A percentile compares a stretch with the other conserved stretches of the same genome.
Conservation (phyloP, 2,329 filamentous ascomycete genomes). For the Rutstroemia sp. region DNA sequence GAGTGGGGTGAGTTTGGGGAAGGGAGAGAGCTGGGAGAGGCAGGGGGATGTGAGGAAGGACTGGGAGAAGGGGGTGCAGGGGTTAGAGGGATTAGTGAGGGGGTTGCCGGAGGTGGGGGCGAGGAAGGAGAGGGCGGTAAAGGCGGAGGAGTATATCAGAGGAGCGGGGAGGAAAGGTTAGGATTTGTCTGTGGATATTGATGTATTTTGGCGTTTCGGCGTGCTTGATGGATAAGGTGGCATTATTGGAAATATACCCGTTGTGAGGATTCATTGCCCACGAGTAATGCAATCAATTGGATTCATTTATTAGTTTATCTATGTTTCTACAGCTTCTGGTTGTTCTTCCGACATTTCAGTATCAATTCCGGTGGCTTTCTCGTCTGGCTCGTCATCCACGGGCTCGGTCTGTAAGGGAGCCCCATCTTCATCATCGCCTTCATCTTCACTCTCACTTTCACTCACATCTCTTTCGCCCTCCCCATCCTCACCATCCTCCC, state of each 20-base stretch:
- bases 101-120: constrained; percentile 56
- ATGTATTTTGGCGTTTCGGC: neutral
- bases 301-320: neutral
- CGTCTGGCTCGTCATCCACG: neutral
- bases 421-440: neutral
- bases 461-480: no score
- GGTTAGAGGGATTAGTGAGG: constrained; percentile 46
- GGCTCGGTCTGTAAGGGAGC: neutral
- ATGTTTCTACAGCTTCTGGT: neutral
- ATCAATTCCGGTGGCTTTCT: neutral
- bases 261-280: neutral
- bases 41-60: constrained; percentile 39
- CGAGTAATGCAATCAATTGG: neutral
- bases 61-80: constrained; percentile 42
- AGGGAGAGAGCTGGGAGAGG: constrained; percentile 35
- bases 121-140: constrained; percentile 56
- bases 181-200: neutral
- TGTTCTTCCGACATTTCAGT: neutral
- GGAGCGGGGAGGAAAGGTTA: constrained; percentile 10
- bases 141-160: constrained; percentile 36
- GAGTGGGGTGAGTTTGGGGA: neutral
- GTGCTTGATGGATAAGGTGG: neutral
- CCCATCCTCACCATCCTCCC: neutral
- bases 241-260: neutral
- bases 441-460: neutral